Base-by-base conservation (phyloP, 805 yeast species). In the Starmerella stigmatis region DNA sequence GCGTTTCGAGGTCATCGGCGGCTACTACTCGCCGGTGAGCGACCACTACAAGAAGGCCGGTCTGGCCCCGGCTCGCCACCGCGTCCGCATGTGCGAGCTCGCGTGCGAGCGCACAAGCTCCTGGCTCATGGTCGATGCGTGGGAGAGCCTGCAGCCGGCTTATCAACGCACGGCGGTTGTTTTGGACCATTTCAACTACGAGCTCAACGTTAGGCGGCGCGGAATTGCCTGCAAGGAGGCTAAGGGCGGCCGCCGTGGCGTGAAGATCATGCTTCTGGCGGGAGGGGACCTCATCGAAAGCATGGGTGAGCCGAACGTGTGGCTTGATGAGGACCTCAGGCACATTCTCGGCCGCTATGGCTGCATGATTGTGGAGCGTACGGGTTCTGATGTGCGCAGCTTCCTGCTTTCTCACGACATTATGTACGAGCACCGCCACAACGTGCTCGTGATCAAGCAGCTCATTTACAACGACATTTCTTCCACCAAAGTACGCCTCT, bases 271-370 rank as follows among this genome's bases (percentile, higher is more conserved):
- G 97, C 72, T 92, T 45, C 69, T 92, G 32, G 98, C 98, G 0
- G 98, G 98, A 42, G 98, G 98, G 34, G 98, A 92, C 64, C 73
- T 92, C 55, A 92, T 92, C 44, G 98, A 92, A 63, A 80, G 94
- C 35, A 92, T 92, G 97, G 98, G 98, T n/a, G 98, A 92, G 64
- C 97, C 98, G 19, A 92, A 89, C 58, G 98, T 92, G 30, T 92
- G 98, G 98, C 94, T 94, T 1, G 97, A 89, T 62, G 81, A 74
- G 47, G 98, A 92, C 64, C 70, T 92, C 57, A 94, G 86, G 58
- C 98, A 92, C 62, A 92, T 92, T 38, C 71, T 92, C 54, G 98
- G 98, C 22, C 80, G 83, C 50, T 92, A 92, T 64, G 98, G 98
- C 3, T 92, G 98, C 67, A 68, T 92, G 51, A 92, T 92, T 41